A percentile compares a stretch with the other conserved stretches of the same genome.
These are phyloP conservation scores for Fusarium sp. DNA, from an alignment of 2,329 filamentous ascomycete genomes.

Conservation along the genomic window DNA sequence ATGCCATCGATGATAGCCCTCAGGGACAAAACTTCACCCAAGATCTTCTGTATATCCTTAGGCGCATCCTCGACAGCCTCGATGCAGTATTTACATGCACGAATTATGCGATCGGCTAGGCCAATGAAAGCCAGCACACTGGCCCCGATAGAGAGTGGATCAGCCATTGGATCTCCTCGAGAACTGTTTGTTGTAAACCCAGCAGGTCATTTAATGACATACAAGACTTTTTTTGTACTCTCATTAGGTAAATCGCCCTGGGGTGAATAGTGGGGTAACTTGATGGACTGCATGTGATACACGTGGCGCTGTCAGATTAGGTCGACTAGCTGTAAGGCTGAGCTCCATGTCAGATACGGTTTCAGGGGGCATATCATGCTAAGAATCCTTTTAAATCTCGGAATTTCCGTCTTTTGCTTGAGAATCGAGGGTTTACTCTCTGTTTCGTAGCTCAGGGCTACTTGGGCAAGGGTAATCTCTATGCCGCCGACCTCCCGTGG, in stretches of 20 bases:
- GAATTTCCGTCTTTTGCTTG: no score
- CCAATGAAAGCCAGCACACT: background rate
- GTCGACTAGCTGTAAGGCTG: background rate
- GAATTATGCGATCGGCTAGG: background rate
- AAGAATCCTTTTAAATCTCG: no score
- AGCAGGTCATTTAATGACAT: rapidly evolving
- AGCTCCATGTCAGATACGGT: rapidly evolving
- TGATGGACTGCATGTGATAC: background rate
- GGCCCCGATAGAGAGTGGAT: background rate
- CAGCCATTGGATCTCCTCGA: background rate
- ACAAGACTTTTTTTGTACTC: rapidly evolving
- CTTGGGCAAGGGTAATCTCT: no score
- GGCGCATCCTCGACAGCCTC: background rate
- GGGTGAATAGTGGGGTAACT: background rate
- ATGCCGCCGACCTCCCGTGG: no score
- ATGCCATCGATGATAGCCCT: background rate
- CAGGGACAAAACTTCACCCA: background rate
- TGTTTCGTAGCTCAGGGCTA: no score
- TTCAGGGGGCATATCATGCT: background rate
- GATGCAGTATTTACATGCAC: background rate
- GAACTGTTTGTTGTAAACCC: no score
- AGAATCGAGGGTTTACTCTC: no score
- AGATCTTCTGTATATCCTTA: background rate
- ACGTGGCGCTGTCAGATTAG: background rate
- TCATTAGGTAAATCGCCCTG: no score